Evolutionary conservation across 2,329 filamentous ascomycete species (phyloP).

Genomic region (Acarospora socialis): DNA sequence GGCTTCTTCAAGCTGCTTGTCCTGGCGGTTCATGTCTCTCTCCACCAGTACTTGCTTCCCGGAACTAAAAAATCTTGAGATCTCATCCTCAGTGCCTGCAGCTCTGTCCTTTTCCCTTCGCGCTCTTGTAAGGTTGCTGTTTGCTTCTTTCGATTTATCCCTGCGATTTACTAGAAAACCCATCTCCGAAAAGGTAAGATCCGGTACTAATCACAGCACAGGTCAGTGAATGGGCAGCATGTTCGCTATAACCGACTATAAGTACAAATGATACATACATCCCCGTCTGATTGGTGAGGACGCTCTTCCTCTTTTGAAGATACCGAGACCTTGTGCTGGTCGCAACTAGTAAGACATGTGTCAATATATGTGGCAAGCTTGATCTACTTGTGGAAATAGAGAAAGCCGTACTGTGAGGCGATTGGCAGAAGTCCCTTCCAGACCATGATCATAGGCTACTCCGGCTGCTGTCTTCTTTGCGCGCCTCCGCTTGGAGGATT

Average conservation of each 20-base stretch:
- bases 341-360: too few relatives aligned
- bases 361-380: too few relatives aligned
- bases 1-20: too few relatives aligned
- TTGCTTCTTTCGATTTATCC: conserved; percentile 15
- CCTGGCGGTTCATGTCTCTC: too few relatives aligned
- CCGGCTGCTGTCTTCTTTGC: conserved; percentile 23
- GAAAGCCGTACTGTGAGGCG: conserved; percentile 31
- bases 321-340: conserved; percentile 26
- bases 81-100: conserved; percentile 20
- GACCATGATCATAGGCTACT: conserved; percentile 29
- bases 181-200: conserved; percentile 38
- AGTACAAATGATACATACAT: conserved; percentile 20
- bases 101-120: conserved; percentile 9
- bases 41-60: too few relatives aligned
- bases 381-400: too few relatives aligned
- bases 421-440: too few relatives aligned
- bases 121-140: conserved; percentile 13
- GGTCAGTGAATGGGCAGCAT: too few relatives aligned
- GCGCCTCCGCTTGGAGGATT: conserved; percentile 21
- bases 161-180: conserved; percentile 30
- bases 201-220: too few relatives aligned
- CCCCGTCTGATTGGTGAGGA: conserved; percentile 31
- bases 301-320: conserved; percentile 35
- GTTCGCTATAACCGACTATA: conserved; percentile 10
- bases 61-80: conserved; percentile 11